Conservation (phyloP, 2,329 filamentous ascomycete genomes). For the Macrophomina phaseolina region DNA sequence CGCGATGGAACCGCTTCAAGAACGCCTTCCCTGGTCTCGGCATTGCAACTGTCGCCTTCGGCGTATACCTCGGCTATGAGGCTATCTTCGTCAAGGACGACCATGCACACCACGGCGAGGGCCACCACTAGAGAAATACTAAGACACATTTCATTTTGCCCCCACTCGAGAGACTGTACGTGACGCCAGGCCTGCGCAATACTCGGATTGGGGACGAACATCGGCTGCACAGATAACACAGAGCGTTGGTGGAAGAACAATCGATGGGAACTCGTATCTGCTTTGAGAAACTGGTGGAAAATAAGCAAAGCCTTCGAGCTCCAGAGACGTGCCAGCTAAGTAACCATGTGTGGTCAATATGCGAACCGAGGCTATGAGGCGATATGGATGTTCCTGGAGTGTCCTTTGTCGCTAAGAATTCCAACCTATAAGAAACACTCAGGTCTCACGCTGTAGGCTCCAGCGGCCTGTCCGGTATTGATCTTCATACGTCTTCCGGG, state of each 20-base stretch:
- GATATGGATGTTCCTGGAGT: no score
- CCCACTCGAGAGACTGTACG: background rate
- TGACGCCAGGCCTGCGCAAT: background rate
- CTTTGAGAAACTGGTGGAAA: no score
- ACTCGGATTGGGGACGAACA: background rate
- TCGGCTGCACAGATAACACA: slow-evolving; percentile 11
- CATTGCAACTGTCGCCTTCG: slow-evolving; percentile 89
- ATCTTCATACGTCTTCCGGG: no score
- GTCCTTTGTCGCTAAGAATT: no score
- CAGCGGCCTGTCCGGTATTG: no score
- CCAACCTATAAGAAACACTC: no score
- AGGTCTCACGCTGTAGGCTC: no score
- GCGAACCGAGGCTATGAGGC: no score
- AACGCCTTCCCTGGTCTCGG: slow-evolving; percentile 86
- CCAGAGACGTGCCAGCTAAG: no score
- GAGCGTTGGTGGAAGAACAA: background rate
- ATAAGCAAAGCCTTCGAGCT: no score
- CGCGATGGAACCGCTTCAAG: slow-evolving; percentile 87
- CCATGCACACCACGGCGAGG: slow-evolving; percentile 40
- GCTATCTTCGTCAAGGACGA: slow-evolving; percentile 80
- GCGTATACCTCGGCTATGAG: slow-evolving; percentile 87
- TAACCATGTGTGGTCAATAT: no score
- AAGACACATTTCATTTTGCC: background rate
- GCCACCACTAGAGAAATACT: slow-evolving; percentile 31
- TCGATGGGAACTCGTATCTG: no score